Evolutionary conservation across 805 yeast species (phyloP).

Genomic region (Teunomyces gatunensis): DNA sequence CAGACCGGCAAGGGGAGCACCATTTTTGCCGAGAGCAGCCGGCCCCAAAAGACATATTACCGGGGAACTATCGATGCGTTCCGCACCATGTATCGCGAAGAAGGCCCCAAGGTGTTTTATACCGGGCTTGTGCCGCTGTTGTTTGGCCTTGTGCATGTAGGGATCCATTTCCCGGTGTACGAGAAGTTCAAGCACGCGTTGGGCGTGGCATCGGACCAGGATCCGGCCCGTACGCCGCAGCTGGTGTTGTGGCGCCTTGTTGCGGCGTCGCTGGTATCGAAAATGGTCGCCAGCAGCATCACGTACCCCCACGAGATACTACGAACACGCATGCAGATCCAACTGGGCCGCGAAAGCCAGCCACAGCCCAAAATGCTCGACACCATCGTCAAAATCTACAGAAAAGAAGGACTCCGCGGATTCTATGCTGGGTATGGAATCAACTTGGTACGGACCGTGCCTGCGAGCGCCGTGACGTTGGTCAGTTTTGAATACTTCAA

Average conservation of each 20-base stretch:
- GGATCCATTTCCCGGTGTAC: constrained; percentile 93
- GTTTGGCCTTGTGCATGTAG: constrained; percentile 89
- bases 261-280: constrained; percentile 72
- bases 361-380: constrained; percentile 21
- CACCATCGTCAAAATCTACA: constrained; percentile 42
- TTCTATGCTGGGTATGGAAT: constrained; percentile 89
- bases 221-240: not conserved
- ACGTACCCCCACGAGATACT: constrained; percentile 96
- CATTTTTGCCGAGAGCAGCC: constrained; percentile 17
- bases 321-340: constrained; percentile 85
- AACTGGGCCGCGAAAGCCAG: constrained; percentile 14
- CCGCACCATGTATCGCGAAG: constrained; percentile 68
- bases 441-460: constrained; percentile 86
- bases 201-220: constrained; percentile 5
- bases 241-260: constrained; percentile 31
- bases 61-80: constrained; percentile 84
- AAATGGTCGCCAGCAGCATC: constrained; percentile 81
- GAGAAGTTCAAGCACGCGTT: constrained; percentile 70
- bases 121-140: constrained; percentile 89
- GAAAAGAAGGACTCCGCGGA: constrained; percentile 73
- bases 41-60: constrained; percentile 45
- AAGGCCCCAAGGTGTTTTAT: constrained; percentile 80
- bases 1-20: constrained; percentile 55
- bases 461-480: constrained; percentile 92
- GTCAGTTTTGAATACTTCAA: constrained; percentile 85